Evolutionary conservation across 495 filamentous ascomycete genomes (phyloP), one percentile per base, ranked within the genome.

Genomic region (Symbiotaphrina buchneri): DNA sequence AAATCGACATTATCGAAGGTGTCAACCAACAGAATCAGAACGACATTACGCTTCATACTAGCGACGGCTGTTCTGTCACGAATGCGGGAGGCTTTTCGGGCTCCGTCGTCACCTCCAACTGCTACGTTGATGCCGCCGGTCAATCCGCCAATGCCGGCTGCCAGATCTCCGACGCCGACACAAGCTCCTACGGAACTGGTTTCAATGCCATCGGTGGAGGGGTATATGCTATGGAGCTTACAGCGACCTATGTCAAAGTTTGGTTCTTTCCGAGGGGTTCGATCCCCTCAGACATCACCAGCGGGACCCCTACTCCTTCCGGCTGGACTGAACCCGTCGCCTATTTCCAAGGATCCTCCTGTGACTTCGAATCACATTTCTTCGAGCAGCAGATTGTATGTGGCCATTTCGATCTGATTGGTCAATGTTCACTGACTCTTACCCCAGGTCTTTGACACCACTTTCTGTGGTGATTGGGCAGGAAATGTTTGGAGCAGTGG

Each of bases 381-480:
- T 56, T 54, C 36, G 44, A 72, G 26, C 71, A 87, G 49, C 61
- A 65, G 8, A 74, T 92, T 30, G 59, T 37, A 21, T 17, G n/a
- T n/a, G n/a, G n/a, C n/a, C n/a, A n/a, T n/a, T n/a, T n/a, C n/a
- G n/a, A n/a, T n/a, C n/a, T n/a, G n/a, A n/a, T n/a, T n/a, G n/a
- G n/a, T n/a, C n/a, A n/a, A n/a, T n/a, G n/a, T n/a, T n/a, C n/a
- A n/a, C n/a, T n/a, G n/a, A n/a, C n/a, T n/a, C n/a, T n/a, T n/a
- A n/a, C n/a, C n/a, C n/a, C n/a, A n/a, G n/a, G n/a, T n/a, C n/a
- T n/a, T 92, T 45, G 66, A 95, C 49, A 76, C 69, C 0, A 75
- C 71, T 1, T 82, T 93, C 52, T 94, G 85, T 49, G 85, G 85
- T 22, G 70, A 80, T 38, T 93, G 79, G 78, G 82, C 82, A n/a